Evolutionary conservation across 2,329 filamentous ascomycete species (phyloP), one percentile per base, ranked within the genome.

Genomic region (Exophiala bonariae): DNA sequence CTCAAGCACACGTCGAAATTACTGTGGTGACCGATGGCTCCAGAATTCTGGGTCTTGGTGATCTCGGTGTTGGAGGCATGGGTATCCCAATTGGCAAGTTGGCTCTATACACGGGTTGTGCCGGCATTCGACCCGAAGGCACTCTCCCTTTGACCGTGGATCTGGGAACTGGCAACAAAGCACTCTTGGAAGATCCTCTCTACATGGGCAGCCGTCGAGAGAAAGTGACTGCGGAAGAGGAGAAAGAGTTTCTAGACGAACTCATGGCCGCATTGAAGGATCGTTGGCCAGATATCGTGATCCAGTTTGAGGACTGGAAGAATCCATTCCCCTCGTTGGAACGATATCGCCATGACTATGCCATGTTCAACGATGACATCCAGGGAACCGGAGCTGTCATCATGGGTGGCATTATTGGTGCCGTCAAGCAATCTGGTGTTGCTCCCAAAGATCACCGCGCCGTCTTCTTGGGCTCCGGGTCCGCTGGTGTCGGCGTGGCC

Each of bases 271-370:
- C 93, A 47, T 80, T 89, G 52, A 86, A 85, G 47, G 89, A 96
- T 67, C 77, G 78, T 57, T 86, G 82, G 83, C 82, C 83, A 46
- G 80, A 77, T 55, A 84, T 86, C 59, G 81, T 86, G 57, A 88
- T 97, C 54, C 93, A 97, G 67, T 97, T 96, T 61, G 92, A 97
- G 69, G 93, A 97, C 66, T 97, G 96, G 71, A 95, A 97, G 77
- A 95, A 92, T 63, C 92, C 93, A 37, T 99, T 97, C 80, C 86
- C 87, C 54, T 92, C 95, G 63, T 81, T 97, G 32, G 87, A 93
- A 66, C 83, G 89, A 51, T 97, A 97, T 74, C 86, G 89, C 60
- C 78, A 91, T 66, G 81, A 78, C 56, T 92, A 96, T 77, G 91
- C 88, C 69, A 95, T 89, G 79, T 99, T 99, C 82, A 97, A 97